Percentiles rank a stretch among this genome's conserved stretches.
Evolutionary conservation across 2,329 filamentous ascomycete genomes (phyloP).

Genomic region (Raffaelea deltoideospora): DNA sequence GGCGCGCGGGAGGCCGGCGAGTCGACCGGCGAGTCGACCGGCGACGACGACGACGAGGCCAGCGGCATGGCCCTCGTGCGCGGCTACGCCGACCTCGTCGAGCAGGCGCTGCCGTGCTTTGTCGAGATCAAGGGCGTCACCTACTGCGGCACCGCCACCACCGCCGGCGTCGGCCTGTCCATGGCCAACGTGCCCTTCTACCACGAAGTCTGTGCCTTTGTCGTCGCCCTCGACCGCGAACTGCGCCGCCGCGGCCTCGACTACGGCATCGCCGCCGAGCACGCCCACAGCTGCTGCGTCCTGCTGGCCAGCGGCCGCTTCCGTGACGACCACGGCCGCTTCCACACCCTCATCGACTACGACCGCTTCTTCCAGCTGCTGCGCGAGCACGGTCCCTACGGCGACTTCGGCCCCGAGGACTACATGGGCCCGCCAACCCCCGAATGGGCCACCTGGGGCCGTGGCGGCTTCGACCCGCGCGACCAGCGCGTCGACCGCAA

Average conservation of each 20-base stretch:
- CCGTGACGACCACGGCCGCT: conserved; percentile 55
- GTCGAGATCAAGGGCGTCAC: conserved; percentile 95
- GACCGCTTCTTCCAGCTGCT: conserved; percentile 72
- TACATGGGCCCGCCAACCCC: conserved; percentile 77
- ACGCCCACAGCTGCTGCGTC: conserved; percentile 88
- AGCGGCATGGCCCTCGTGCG: no score
- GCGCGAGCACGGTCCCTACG: conserved; percentile 49
- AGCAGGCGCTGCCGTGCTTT: conserved; percentile 76
- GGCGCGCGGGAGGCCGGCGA: no score
- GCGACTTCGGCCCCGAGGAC: conserved; percentile 71
- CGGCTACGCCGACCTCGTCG: conserved; percentile 81
- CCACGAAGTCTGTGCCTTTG: conserved; percentile 74
- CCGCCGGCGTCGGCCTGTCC: conserved; percentile 70
- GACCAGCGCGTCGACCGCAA: conserved; percentile 81
- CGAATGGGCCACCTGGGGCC: conserved; percentile 90
- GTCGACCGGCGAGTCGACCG: no score
- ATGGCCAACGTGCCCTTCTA: conserved; percentile 98
- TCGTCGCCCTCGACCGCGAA: conserved; percentile 55
- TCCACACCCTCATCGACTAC: conserved; percentile 90
- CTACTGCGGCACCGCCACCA: conserved; percentile 83
- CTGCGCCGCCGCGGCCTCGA: conserved; percentile 54
- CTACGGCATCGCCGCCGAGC: conserved; percentile 89
- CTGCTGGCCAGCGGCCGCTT: conserved; percentile 75
- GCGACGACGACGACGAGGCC: no score
- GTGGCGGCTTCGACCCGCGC: conserved; percentile 83